phyloP scores from a whole-genome alignment of 106 monocot genomes.

The Phalaenopsis aphrodite region DNA sequence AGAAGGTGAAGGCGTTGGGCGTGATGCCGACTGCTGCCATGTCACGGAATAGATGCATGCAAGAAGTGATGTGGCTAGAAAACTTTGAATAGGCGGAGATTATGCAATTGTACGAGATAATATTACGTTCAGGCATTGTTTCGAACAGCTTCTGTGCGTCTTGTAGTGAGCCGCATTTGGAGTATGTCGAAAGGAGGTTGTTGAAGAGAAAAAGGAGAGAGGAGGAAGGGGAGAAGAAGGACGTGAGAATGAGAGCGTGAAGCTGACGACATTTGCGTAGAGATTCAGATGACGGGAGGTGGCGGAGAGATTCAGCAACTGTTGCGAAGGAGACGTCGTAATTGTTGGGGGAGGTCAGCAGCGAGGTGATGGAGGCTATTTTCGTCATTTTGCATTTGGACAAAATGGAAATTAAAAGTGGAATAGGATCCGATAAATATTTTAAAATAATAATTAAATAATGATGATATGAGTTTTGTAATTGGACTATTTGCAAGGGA shows the following conservation, averaged over 20 bases:
- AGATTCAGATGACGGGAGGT: conserved; percentile 7
- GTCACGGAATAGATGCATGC: conserved; percentile 30
- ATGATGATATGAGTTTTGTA: no score
- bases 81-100: conserved; percentile 49
- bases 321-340: conserved; percentile 13
- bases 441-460: no score
- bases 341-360: conserved; percentile 3
- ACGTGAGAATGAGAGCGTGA: conserved; percentile 50
- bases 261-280: conserved; percentile 53
- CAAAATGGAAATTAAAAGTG: no score
- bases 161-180: conserved; percentile 23
- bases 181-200: conserved; percentile 58
- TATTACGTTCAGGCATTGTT: conserved; percentile 46
- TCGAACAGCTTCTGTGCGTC: conserved; percentile 61
- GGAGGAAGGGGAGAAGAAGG: conserved; percentile 11
- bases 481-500: no score
- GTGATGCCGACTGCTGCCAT: conserved; percentile 21
- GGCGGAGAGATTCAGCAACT: conserved; percentile 12
- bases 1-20: conserved; percentile 45
- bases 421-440: no score
- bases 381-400: background rate
- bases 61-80: conserved; percentile 5
- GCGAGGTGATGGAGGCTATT: background rate
- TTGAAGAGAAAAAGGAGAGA: conserved; percentile 57
- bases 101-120: conserved; percentile 63